Percentiles rank a stretch among this genome's conserved stretches.
Evolutionary conservation across 768 basidiomycete species (phyloP).

Genomic region (Trametes sanguinea): DNA sequence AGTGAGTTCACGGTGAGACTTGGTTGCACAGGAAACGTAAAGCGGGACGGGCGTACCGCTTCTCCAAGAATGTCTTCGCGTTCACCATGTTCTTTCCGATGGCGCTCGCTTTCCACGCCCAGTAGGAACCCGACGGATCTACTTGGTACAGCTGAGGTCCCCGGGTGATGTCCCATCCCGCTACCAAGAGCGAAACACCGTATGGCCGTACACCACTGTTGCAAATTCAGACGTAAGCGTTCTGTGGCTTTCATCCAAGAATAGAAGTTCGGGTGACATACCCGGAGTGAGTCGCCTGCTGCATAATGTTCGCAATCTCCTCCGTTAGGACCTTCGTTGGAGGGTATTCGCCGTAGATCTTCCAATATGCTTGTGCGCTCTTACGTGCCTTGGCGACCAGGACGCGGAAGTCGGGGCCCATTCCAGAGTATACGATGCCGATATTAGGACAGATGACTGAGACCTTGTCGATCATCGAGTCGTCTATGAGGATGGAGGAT

Average conservation of each 20-base stretch:
- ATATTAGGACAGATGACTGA: constrained; percentile 98
- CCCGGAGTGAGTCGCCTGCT: constrained; percentile 99
- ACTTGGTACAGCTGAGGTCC: constrained; percentile 98
- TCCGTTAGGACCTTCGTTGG: constrained; percentile 95
- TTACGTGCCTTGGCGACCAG: constrained; percentile 93
- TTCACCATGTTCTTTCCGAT: constrained; percentile 99
- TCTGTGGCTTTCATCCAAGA: neutral
- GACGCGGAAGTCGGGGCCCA: constrained; percentile 98
- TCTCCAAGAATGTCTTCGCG: constrained; percentile 99
- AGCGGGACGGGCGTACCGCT: constrained; percentile 63
- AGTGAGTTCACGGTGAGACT: constrained; percentile 14
- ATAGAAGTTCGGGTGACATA: constrained; percentile 41
- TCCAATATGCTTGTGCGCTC: constrained; percentile 99
- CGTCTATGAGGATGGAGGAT: constrained; percentile 96
- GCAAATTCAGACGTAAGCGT: constrained; percentile 3
- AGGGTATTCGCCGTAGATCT: constrained; percentile 98
- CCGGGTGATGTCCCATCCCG: constrained; percentile 94
- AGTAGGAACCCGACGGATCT: constrained; percentile 97
- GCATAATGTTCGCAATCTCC: constrained; percentile 98
- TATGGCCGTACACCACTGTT: constrained; percentile 97
- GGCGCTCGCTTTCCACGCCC: constrained; percentile 99
- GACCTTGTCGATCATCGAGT: constrained; percentile 97
- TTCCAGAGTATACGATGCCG: constrained; percentile 98
- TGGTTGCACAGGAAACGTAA: constrained; percentile 27
- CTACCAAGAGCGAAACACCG: constrained; percentile 95